Evolutionary conservation across 352 stramenopile genomes (phyloP).

Genomic region (Phytophthora sojae): DNA sequence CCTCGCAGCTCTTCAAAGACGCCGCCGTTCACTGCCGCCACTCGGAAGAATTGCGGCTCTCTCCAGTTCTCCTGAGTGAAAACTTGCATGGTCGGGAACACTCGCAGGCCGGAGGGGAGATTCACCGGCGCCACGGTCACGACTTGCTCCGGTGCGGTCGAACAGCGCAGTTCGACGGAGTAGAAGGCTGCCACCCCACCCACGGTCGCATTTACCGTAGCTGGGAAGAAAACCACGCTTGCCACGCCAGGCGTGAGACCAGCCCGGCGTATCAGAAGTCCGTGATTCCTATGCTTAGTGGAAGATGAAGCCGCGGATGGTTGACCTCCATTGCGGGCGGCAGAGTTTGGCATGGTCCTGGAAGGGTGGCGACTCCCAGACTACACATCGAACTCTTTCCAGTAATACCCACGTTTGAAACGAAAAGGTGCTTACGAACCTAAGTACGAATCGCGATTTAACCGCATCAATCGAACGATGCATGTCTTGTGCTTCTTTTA

Average conservation of each 20-base stretch:
- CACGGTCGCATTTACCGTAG: slow-evolving; percentile 49
- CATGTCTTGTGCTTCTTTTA: no score
- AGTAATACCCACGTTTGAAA: slow-evolving; percentile 16
- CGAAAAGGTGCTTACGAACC: no score
- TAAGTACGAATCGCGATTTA: no score
- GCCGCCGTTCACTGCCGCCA: slow-evolving; percentile 43
- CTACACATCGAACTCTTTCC: slow-evolving; percentile 7
- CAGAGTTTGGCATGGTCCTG: slow-evolving; percentile 10
- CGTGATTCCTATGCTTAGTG: slow-evolving; percentile 14
- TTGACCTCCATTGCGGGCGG: neutral
- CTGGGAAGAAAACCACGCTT: slow-evolving; percentile 50
- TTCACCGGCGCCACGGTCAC: slow-evolving; percentile 62
- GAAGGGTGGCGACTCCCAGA: neutral
- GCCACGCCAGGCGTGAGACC: slow-evolving; percentile 31
- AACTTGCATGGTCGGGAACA: slow-evolving; percentile 56
- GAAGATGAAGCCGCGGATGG: neutral
- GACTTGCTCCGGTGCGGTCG: slow-evolving; percentile 39
- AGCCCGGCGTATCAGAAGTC: slow-evolving; percentile 21
- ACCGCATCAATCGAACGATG: no score
- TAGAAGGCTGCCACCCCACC: slow-evolving; percentile 63
- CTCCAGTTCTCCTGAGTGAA: slow-evolving; percentile 60
- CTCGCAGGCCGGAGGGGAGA: slow-evolving; percentile 54
- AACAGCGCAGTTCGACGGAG: slow-evolving; percentile 52
- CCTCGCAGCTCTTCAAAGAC: slow-evolving; percentile 40
- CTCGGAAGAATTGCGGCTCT: slow-evolving; percentile 57